Evolutionary conservation across 2,329 filamentous ascomycete genomes (phyloP).

Genomic region (Stachybotrys elegans): DNA sequence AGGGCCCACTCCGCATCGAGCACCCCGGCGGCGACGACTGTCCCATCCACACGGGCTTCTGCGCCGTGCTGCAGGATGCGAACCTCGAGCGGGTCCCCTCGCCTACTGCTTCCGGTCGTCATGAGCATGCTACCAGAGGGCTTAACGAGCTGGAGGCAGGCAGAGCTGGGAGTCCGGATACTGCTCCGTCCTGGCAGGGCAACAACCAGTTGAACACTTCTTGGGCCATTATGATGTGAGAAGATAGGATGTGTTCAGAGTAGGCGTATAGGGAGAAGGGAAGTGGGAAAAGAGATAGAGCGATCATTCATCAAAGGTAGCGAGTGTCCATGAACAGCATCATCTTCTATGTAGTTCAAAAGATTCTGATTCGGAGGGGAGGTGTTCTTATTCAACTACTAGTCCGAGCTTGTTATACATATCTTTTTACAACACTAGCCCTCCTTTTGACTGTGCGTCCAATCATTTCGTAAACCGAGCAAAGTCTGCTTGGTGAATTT

Average conservation of each 20-base stretch:
- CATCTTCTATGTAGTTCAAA: no score
- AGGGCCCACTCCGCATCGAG: conserved; percentile 3
- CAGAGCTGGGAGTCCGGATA: no score
- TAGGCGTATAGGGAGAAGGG: neutral
- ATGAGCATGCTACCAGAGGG: no score
- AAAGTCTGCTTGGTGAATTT: conserved; percentile 37
- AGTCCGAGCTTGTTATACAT: conserved; percentile 38
- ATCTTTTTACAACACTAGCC: conserved; percentile 34
- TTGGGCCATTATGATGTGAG: conserved; percentile 22
- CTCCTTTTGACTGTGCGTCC: conserved; percentile 31
- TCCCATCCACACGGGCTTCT: no score
- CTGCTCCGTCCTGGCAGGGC: conserved; percentile 22
- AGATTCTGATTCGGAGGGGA: no score
- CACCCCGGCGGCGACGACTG: no score
- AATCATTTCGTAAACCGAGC: conserved; percentile 40
- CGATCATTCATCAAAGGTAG: neutral
- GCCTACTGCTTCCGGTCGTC: no score
- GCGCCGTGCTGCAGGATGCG: no score
- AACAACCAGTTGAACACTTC: conserved; percentile 21
- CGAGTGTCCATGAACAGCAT: no score
- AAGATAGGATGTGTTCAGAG: neutral
- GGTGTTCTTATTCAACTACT: conserved; percentile 52
- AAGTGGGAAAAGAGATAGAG: neutral
- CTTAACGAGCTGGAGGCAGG: no score
- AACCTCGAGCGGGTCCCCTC: conserved; percentile 16